Base-by-base conservation (phyloP, 1,284 basidiomycete genomes). In the Phellopilus nigrolimitatus region DNA sequence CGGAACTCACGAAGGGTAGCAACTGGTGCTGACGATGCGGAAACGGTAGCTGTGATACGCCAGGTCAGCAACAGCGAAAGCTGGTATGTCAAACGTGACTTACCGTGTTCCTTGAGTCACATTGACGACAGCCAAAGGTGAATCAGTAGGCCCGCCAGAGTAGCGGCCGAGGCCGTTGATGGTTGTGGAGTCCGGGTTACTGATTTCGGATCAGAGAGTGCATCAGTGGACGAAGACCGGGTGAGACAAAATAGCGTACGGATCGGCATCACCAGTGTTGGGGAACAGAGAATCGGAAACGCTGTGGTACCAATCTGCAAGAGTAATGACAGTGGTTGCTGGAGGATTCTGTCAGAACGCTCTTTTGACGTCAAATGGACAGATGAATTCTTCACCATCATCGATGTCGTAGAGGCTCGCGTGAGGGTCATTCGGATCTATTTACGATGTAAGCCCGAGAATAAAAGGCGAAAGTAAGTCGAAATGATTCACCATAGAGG, bases 111-210 rank as follows among this genome's bases (percentile, higher is more conserved):
- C 50, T 19, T 45, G 51, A 24, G 58, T 42, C 41, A 66, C 59
- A n/a, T 53, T 62, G 15, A 66, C 51, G 8, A 67, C 63, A 17
- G 66, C 58, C 17, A 65, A 61, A n/a, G 49, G 25, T 0, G 56
- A 45, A 10, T 56, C 54, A 12, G 13, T 5, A 22, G 61, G 59
- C 1, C 64, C 64, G 5, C 59, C 61, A 10, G 42, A 7, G 34
- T 61, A 65, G 3, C 67, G 61, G 4, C 75, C 75, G 27, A 64
- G 60, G 4, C 74, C 73, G 47, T 83, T 83, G 62, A 84, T 77
- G 3, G 81, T 61, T 1, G 74, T 77, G 0, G 72, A 66, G 45
- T 76, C 67, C 0, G 73, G 67, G 1, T 66, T 61, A 1, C 55
- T 56, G 17, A 22, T 2, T 4, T 13, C 7, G 33, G 7, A n/a